These are phyloP conservation scores for Dovyalis caffra DNA, from an alignment of 345 rosid genomes.

Conservation along the genomic window DNA sequence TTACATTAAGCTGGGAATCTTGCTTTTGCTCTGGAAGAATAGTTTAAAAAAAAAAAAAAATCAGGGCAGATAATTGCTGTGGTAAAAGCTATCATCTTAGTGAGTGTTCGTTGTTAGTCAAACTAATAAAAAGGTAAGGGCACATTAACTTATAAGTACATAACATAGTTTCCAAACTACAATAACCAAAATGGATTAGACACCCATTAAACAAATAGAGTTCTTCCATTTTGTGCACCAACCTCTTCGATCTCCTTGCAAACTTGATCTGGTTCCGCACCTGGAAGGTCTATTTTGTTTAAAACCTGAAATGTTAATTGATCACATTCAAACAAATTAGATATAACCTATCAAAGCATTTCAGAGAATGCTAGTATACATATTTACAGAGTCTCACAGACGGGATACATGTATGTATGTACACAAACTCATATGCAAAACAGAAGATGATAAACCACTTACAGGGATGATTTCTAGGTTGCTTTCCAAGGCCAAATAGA, in stretches of 20 bases:
- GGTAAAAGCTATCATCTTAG: too few relatives aligned
- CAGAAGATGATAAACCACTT: conserved; percentile 33
- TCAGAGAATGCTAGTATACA: not conserved
- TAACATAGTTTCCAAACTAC: not conserved
- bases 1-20: not conserved
- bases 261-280: conserved; percentile 88
- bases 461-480: conserved; percentile 96
- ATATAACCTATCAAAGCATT: not conserved
- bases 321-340: not conserved
- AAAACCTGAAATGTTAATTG: conserved; percentile 50
- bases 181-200: conserved; percentile 26
- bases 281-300: conserved; percentile 98
- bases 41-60: too few relatives aligned
- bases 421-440: not conserved
- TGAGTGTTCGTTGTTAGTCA: too few relatives aligned
- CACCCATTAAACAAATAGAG: conserved; percentile 31
- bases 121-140: not conserved
- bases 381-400: not conserved
- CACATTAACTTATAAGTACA: not conserved
- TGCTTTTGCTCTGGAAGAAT: not conserved
- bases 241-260: conserved; percentile 96
- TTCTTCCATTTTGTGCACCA: conserved; percentile 39
- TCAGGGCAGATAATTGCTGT: too few relatives aligned
- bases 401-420: not conserved
- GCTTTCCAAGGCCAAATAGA: conserved; percentile 91